These are phyloP conservation scores for Fusarium temperatum DNA, from an alignment of 2,329 filamentous ascomycete species.

Conservation along the genomic window DNA sequence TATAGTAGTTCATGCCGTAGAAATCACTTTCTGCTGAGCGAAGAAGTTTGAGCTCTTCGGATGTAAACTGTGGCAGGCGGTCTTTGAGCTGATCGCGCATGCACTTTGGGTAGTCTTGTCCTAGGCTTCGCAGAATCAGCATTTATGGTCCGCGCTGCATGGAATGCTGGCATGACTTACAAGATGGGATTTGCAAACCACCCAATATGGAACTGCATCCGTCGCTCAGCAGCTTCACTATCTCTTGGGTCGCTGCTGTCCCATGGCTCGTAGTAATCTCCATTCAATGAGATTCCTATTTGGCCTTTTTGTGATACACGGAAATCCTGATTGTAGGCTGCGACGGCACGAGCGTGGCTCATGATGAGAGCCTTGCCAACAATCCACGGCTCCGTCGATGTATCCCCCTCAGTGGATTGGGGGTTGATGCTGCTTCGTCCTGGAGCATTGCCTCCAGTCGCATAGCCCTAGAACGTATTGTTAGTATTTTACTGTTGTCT, in stretches of 20 bases:
- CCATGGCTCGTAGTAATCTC: slow-evolving; percentile 51
- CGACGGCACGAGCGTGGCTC: slow-evolving; percentile 47
- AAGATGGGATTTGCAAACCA: slow-evolving; percentile 54
- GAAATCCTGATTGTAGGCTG: slow-evolving; percentile 47
- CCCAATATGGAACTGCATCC: slow-evolving; percentile 51
- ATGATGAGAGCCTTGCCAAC: slow-evolving; percentile 50
- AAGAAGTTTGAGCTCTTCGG: slow-evolving; percentile 40
- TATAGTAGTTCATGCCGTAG: slow-evolving; percentile 35
- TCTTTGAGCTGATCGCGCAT: slow-evolving; percentile 49
- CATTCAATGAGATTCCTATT: slow-evolving; percentile 51
- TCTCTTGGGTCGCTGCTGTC: slow-evolving; percentile 41
- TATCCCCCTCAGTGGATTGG: slow-evolving; percentile 42
- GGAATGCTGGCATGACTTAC: background rate
- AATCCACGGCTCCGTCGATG: slow-evolving; percentile 50
- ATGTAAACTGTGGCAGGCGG: slow-evolving; percentile 45
- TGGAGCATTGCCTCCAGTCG: slow-evolving; percentile 48
- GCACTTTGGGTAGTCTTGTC: slow-evolving; percentile 47
- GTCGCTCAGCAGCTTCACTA: slow-evolving; percentile 45
- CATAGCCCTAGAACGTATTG: slow-evolving; percentile 37
- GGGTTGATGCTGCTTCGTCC: slow-evolving; percentile 43
- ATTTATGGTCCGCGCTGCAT: no score
- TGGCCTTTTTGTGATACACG: slow-evolving; percentile 40
- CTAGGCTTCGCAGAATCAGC: slow-evolving; percentile 22
- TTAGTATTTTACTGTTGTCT: background rate
- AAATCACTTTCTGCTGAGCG: slow-evolving; percentile 34